Evolutionary conservation across 768 basidiomycete species (phyloP), one percentile per base, ranked within the genome.

Genomic region (Hydnum rufescens): DNA sequence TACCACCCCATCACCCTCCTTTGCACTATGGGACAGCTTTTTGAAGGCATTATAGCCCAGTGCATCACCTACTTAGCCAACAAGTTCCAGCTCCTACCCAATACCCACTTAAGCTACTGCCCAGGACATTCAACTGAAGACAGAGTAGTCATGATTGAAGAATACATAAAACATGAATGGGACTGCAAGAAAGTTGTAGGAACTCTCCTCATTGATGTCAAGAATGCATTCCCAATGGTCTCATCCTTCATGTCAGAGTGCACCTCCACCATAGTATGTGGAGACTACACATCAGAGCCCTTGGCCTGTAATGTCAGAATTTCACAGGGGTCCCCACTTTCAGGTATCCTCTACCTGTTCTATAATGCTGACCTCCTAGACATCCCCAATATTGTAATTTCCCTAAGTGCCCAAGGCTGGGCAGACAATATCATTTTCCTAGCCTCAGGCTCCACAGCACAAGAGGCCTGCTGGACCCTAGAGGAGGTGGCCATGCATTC

Each of bases 1-100:
- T 70, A 68, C 58, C 50, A 62, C 0, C 64, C 64, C 0, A 68
- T 69, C 30, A 59, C 59, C 5, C 62, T 68, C 6, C 60, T 67
- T 0, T 64, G 67, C 32, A 64, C 62, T 51, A 49, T 67, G 1
- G 64, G 67, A 1, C 68, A 69, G 42, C 44, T 66, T 0, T 54
- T 65, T 0, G 64, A 67, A 42, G 56, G 57, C 5, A 57, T 69
- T 2, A 54, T 63, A 0, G 64, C 64, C 1, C 26, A 52, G 0
- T 51, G 60, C 1, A 6, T 50, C 6, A 6, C 49, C 26, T 50
- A 30, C 30, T 16, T 13, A 50, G 26, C 26, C 29, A 31, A 6
- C 6, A 34, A 29, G 16, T 13, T 30, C 13, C 6, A 50, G 6
- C 26, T 34, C 26, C 16, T 32, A 25, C 23, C 16, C 32, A 8